These are phyloP conservation scores for Rhinocladiella mackenziei DNA, from an alignment of 2,329 filamentous ascomycete genomes.

Conservation along the genomic window DNA sequence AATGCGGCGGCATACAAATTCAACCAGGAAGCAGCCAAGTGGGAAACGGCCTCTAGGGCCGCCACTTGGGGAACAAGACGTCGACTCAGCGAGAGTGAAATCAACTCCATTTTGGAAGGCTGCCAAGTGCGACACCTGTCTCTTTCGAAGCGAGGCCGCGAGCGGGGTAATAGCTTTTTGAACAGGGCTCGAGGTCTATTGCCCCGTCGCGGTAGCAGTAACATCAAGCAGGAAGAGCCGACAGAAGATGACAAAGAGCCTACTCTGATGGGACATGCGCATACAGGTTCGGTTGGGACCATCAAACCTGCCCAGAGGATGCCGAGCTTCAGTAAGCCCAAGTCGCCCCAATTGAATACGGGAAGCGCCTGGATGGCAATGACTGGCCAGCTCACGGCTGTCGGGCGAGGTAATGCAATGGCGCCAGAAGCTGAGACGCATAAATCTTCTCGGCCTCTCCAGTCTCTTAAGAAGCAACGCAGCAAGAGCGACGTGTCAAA, in stretches of 20 bases:
- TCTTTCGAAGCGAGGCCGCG: conserved; percentile 36
- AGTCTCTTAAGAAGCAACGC: conserved; percentile 38
- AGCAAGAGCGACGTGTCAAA: conserved; percentile 56
- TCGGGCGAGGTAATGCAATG: conserved; percentile 56
- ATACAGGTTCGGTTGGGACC: conserved; percentile 29
- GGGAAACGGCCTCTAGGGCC: conserved; percentile 52
- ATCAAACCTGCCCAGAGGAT: conserved; percentile 37
- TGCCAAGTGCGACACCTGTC: conserved; percentile 40
- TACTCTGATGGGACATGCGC: conserved; percentile 9
- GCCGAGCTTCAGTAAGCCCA: conserved; percentile 38
- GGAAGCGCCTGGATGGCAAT: conserved; percentile 43
- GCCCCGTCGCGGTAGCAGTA: conserved; percentile 42
- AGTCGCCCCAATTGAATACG: conserved; percentile 40
- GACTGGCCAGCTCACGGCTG: conserved; percentile 43
- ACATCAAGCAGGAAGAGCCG: conserved; percentile 42
- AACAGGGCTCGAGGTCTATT: conserved; percentile 35
- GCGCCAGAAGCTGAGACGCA: conserved; percentile 47
- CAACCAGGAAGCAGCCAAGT: conserved; percentile 46
- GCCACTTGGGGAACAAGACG: conserved; percentile 52
- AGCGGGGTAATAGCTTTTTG: conserved; percentile 45
- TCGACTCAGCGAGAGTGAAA: conserved; percentile 49
- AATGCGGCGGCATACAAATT: conserved; percentile 55
- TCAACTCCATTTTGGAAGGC: conserved; percentile 45
- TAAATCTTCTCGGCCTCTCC: conserved; percentile 24
- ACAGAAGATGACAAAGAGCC: conserved; percentile 8